Evolutionary conservation across 2,329 filamentous ascomycete species (phyloP), one percentile per base, ranked within the genome.

Genomic region (Fusarium virguliforme): DNA sequence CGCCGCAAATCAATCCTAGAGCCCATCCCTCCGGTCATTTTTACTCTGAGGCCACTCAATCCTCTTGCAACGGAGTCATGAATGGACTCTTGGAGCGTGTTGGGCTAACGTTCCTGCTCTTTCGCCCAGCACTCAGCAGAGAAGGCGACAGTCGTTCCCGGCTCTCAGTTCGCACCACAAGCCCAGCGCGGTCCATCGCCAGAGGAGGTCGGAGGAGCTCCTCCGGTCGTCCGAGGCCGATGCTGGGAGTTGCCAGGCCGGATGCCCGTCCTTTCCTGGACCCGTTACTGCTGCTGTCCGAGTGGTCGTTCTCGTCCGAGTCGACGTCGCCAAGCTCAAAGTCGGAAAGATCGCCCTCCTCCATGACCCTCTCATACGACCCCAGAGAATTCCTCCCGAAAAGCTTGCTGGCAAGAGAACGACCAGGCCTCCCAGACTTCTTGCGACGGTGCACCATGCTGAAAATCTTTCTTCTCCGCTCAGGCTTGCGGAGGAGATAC

Each of bases 141-240:
- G 83, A 87, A 13, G 88, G 86, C 15, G 87, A 85, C 38, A 98
- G 81, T 64, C 93, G 87, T 78, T 98, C 96, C 59, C 94, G 86
- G 78, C 94, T 97, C 78, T 98, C 95, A 0, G 93, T 97, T 72
- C 95, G 85, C 3, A 94, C 88, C 60, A 93, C 90, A 70, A 98
- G 79, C 2, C 95, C 95, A 51, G 88, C 90, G 40, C 94, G 83
- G 72, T 91, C 88, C 76, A 91, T 85, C 6, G 85, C 85, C 59
- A 83, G 85, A 15, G 77, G 74, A 13, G 77, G 75, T 28, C 76
- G 75, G 28, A 80, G 79, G 13, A 81, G 64, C 38, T 85, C 83
- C 38, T 90, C 88, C 51, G 87, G 87, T 37, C 84, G 83, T 6
- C 84, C 83, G 3, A 86, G 77, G 64, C 86, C 88, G 53, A 89